Conservation (phyloP, 768 basidiomycete genomes). For the Kwoniella sp. region DNA sequence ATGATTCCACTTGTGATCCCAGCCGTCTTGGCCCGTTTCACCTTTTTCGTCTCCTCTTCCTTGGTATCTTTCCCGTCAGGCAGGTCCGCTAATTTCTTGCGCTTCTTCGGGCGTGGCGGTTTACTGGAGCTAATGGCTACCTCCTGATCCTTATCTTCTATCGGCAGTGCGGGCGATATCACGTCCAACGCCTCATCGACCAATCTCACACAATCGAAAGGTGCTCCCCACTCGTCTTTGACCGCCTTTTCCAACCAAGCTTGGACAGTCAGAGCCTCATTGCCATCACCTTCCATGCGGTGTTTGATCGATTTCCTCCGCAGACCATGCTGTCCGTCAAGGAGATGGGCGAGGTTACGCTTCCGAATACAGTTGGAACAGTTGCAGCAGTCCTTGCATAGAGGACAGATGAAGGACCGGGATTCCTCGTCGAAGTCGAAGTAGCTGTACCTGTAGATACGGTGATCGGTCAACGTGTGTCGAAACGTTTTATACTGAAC, state of each 20-base stretch:
- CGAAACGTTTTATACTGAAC: no score
- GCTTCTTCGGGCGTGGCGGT: neutral
- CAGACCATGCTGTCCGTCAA: slow-evolving; percentile 16
- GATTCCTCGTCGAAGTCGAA: slow-evolving; percentile 44
- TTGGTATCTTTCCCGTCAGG: no score
- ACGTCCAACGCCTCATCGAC: slow-evolving; percentile 30
- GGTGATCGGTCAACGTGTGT: no score
- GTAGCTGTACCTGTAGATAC: slow-evolving; percentile 31
- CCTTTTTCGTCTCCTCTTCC: no score
- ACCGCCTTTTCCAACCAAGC: slow-evolving; percentile 26
- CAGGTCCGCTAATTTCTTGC: no score
- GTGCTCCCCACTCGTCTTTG: slow-evolving; percentile 12
- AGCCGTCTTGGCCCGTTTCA: neutral
- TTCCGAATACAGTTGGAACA: slow-evolving; percentile 42
- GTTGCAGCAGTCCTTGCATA: slow-evolving; percentile 45
- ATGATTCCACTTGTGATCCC: no score
- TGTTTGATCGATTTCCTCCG: slow-evolving; percentile 6
- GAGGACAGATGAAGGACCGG: slow-evolving; percentile 45
- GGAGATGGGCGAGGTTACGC: slow-evolving; percentile 33
- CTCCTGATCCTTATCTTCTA: no score
- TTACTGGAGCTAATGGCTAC: no score
- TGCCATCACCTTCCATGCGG: slow-evolving; percentile 2
- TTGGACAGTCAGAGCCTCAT: slow-evolving; percentile 20
- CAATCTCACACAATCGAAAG: slow-evolving; percentile 34
- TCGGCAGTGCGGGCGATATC: slow-evolving; percentile 24